phyloP scores from a whole-genome alignment of 768 basidiomycete genomes.

The Crucibulum laeve region DNA sequence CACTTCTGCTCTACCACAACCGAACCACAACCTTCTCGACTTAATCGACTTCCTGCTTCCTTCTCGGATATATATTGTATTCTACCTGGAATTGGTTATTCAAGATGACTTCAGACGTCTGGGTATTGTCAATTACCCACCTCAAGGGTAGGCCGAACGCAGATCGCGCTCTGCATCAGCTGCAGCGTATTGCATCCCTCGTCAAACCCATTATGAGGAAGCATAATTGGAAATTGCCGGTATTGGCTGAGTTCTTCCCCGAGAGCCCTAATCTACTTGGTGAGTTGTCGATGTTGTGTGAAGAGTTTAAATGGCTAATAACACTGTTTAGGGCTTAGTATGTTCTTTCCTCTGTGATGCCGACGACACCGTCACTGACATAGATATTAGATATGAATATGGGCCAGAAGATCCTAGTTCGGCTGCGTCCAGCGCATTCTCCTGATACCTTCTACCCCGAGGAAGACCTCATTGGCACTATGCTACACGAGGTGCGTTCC shows the following conservation, averaged over 20 bases:
- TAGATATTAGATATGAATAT: slow-evolving; percentile 62
- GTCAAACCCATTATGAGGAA: slow-evolving; percentile 95
- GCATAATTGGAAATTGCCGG: slow-evolving; percentile 73
- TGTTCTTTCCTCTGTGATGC: slow-evolving; percentile 6
- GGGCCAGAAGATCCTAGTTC: slow-evolving; percentile 79
- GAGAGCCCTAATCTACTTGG: slow-evolving; percentile 69
- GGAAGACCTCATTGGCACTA: slow-evolving; percentile 72
- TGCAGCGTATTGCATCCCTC: slow-evolving; percentile 67
- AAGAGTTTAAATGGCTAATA: slow-evolving; percentile 4
- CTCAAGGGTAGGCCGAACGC: slow-evolving; percentile 64
- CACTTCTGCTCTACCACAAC: too few species aligned
- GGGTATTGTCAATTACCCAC: slow-evolving; percentile 66
- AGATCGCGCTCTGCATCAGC: slow-evolving; percentile 61
- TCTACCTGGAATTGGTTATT: too few species aligned
- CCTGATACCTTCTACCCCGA: slow-evolving; percentile 72
- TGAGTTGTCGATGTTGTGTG: slow-evolving; percentile 18
- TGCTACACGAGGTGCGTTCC: slow-evolving; percentile 80
- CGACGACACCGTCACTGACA: slow-evolving; percentile 2
- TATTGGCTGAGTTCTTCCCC: slow-evolving; percentile 87
- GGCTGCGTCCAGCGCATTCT: slow-evolving; percentile 68
- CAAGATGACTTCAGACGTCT: slow-evolving; percentile 50
- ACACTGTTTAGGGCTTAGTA: slow-evolving; percentile 29
- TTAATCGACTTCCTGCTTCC: too few species aligned
- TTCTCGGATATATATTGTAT: too few species aligned
- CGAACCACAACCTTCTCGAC: too few species aligned